Evolutionary conservation across 345 rosid species (phyloP).

Genomic region (Melaleuca quinquenervia): DNA sequence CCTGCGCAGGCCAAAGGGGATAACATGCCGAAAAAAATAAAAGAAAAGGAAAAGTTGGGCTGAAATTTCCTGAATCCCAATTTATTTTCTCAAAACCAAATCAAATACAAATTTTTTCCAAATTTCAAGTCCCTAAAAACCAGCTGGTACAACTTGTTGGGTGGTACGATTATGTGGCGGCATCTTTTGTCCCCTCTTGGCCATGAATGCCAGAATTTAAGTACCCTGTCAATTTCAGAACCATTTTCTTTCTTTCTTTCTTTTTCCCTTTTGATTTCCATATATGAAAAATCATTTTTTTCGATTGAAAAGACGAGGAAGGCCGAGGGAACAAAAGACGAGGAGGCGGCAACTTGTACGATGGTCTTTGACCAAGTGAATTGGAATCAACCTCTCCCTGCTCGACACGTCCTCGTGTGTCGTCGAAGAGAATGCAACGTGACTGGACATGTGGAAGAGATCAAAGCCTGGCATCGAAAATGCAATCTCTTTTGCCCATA

Average conservation of each 20-base stretch:
- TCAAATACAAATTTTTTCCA: too few species aligned
- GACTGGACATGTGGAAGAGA: not conserved
- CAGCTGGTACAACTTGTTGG: not conserved
- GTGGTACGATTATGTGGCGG: not conserved
- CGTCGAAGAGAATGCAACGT: not conserved
- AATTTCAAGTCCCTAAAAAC: too few species aligned
- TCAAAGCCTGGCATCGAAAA: not conserved
- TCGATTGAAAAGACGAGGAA: not conserved
- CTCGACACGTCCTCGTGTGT: not conserved
- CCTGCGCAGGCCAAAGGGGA: too few species aligned
- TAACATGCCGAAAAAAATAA: too few species aligned
- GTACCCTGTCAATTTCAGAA: not conserved
- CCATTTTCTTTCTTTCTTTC: not conserved
- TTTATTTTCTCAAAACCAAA: too few species aligned
- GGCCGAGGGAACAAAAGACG: not conserved
- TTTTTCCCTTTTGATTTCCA: not conserved
- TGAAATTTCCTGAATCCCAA: too few species aligned
- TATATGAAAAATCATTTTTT: not conserved
- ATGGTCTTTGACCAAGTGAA: not conserved
- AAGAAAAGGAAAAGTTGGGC: too few species aligned
- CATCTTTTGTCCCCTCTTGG: not conserved
- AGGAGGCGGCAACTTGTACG: not conserved
- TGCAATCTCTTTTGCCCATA: not conserved
- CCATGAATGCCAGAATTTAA: not conserved
- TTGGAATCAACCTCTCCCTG: not conserved